phyloP scores from a whole-genome alignment of 2,329 filamentous ascomycete species.

The Neurospora crassa region DNA sequence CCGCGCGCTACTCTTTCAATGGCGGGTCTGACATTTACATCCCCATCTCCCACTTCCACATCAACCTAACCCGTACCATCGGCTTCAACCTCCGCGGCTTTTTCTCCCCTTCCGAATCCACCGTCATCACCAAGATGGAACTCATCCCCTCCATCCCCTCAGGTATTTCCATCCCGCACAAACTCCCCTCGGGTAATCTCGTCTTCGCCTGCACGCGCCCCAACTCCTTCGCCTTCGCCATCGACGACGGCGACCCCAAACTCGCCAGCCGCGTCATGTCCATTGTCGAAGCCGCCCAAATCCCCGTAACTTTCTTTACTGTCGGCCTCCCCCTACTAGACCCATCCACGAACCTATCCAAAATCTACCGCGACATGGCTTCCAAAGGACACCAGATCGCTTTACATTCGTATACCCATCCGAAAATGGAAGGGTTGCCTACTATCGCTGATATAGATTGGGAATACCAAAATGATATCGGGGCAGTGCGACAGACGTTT shows the following conservation, averaged over 20 bases:
- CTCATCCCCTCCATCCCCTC: constrained; percentile 46
- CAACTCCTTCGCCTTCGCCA: constrained; percentile 63
- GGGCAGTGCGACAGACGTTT: constrained; percentile 28
- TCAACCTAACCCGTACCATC: constrained; percentile 45
- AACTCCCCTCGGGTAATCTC: constrained; percentile 51
- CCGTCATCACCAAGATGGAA: constrained; percentile 47
- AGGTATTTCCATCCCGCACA: constrained; percentile 42
- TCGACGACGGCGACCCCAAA: constrained; percentile 56
- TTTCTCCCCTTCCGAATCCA: constrained; percentile 39
- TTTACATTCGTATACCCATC: constrained; percentile 59
- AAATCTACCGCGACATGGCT: constrained; percentile 55
- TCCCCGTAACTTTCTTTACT: constrained; percentile 63
- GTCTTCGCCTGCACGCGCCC: constrained; percentile 56
- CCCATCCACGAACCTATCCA: constrained; percentile 47
- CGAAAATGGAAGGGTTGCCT: constrained; percentile 51
- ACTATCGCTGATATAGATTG: constrained; percentile 46
- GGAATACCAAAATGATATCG: constrained; percentile 50
- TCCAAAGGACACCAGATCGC: constrained; percentile 57
- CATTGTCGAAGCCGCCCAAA: constrained; percentile 49
- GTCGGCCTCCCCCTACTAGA: constrained; percentile 55
- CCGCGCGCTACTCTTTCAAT: constrained; percentile 40
- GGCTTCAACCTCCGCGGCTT: constrained; percentile 57
- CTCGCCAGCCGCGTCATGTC: constrained; percentile 51
- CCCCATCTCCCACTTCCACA: constrained; percentile 55
- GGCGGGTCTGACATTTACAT: constrained; percentile 46